Percentiles rank a stretch among this genome's conserved stretches.
These are phyloP conservation scores for Penicillium sp. DNA, from an alignment of 2,329 filamentous ascomycete species.

Conservation along the genomic window DNA sequence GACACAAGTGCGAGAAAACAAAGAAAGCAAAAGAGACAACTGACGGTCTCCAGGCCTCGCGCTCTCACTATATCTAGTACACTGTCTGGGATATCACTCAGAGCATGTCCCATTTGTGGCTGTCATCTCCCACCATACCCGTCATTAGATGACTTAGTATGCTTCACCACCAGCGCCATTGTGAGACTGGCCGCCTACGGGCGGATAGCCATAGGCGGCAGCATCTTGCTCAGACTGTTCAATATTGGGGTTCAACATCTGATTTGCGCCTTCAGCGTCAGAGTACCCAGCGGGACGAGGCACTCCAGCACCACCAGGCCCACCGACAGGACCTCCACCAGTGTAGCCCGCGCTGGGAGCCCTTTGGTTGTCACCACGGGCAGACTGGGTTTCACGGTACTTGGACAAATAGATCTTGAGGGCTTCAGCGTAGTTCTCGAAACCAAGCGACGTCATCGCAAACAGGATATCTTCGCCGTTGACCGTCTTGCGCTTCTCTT, in stretches of 20 bases:
- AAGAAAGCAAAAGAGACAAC: conserved; percentile 2
- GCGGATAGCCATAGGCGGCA: conserved; percentile 45
- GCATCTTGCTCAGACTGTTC: conserved; percentile 47
- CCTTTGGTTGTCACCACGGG: conserved; percentile 63
- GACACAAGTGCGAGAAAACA: conserved; percentile 1
- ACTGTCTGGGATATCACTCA: not conserved
- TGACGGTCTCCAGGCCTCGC: conserved; percentile 12
- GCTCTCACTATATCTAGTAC: not conserved
- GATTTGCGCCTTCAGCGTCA: conserved; percentile 43
- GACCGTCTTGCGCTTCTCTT: conserved; percentile 98
- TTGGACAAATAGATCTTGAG: conserved; percentile 97
- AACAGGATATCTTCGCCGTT: conserved; percentile 98
- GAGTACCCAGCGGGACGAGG: conserved; percentile 36
- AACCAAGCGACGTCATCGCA: conserved; percentile 97
- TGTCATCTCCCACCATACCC: not conserved
- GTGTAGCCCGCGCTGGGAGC: conserved; percentile 49
- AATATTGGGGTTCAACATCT: conserved; percentile 43
- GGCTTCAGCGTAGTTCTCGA: conserved; percentile 97
- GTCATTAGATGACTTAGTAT: conserved; percentile 30
- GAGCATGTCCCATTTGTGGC: not conserved
- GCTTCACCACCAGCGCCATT: conserved; percentile 47
- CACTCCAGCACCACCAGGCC: conserved; percentile 22
- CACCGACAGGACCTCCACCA: conserved; percentile 40
- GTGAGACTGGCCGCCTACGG: conserved; percentile 46
- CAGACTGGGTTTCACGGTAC: conserved; percentile 90